phyloP scores from a whole-genome alignment of 352 stramenopile genomes.

The Globisporangium alternatum region DNA sequence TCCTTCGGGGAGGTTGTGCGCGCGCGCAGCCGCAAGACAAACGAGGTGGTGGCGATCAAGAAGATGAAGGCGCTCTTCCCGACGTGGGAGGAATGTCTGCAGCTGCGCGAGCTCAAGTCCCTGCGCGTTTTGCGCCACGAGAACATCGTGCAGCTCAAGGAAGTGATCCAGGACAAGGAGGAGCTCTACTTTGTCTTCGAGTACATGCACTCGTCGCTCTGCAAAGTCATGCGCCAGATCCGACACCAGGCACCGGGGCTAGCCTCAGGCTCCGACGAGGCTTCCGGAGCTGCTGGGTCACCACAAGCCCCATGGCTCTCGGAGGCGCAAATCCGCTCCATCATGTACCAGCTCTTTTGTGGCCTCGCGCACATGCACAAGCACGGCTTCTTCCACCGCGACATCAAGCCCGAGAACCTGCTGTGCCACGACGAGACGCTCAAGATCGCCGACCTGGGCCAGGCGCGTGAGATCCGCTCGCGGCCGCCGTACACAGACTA shows the following conservation, averaged over 20 bases:
- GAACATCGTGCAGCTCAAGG: conserved; percentile 85
- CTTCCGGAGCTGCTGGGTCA: neutral
- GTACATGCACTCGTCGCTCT: conserved; percentile 84
- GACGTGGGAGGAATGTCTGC: conserved; percentile 81
- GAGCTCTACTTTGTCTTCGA: conserved; percentile 89
- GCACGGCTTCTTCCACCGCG: conserved; percentile 79
- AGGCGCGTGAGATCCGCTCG: conserved; percentile 72
- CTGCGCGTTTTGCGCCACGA: conserved; percentile 71
- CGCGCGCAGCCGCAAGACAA: conserved; percentile 87
- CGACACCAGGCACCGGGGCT: conserved; percentile 19
- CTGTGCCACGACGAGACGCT: conserved; percentile 58
- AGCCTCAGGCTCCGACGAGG: neutral
- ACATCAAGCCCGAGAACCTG: conserved; percentile 83
- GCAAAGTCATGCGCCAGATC: conserved; percentile 57
- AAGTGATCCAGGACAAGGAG: conserved; percentile 83
- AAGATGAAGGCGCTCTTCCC: conserved; percentile 82
- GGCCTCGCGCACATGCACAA: conserved; percentile 82
- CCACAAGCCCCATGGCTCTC: conserved; percentile 33
- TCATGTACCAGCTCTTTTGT: conserved; percentile 78
- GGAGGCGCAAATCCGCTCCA: conserved; percentile 65
- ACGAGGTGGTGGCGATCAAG: conserved; percentile 88
- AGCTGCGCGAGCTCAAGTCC: conserved; percentile 78
- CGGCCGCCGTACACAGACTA: conserved; percentile 72
- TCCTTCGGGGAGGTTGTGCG: conserved; percentile 93
- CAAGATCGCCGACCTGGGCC: conserved; percentile 74